Conservation (phyloP, 805 yeast species). For the Tetrapisispora pingtungensis region DNA sequence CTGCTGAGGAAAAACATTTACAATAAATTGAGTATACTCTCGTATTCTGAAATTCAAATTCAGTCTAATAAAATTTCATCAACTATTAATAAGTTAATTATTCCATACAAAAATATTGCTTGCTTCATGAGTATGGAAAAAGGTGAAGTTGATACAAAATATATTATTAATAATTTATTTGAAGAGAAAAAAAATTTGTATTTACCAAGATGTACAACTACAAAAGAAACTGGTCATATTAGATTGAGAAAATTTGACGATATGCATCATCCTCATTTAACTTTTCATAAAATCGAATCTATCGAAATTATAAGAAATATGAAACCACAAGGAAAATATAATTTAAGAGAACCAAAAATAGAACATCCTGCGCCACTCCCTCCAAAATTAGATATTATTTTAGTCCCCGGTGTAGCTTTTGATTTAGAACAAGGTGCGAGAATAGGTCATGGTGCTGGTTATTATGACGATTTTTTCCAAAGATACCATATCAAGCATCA, state of each 20-base stretch:
- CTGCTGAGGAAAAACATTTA: slow-evolving; percentile 17
- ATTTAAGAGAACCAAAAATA: slow-evolving; percentile 54
- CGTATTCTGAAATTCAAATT: slow-evolving; percentile 6
- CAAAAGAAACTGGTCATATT: slow-evolving; percentile 22
- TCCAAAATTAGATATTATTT: slow-evolving; percentile 48
- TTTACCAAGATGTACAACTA: slow-evolving; percentile 44
- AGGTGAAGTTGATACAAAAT: slow-evolving; percentile 55
- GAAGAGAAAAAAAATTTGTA: slow-evolving; percentile 40
- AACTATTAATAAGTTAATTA: slow-evolving; percentile 10
- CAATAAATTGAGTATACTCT: slow-evolving; percentile 8
- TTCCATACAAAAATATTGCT: slow-evolving; percentile 34
- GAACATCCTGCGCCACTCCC: slow-evolving; percentile 21
- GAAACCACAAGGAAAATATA: slow-evolving; percentile 57
- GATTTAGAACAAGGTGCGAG: slow-evolving; percentile 34
- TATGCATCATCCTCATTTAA: slow-evolving; percentile 35
- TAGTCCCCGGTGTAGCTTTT: slow-evolving; percentile 85
- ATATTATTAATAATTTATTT: slow-evolving; percentile 45
- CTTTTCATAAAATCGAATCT: slow-evolving; percentile 43
- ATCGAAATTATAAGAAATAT: slow-evolving; percentile 37
- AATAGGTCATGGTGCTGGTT: slow-evolving; percentile 91
- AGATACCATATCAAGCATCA: slow-evolving; percentile 31
- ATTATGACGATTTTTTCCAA: slow-evolving; percentile 67
- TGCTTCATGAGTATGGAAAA: slow-evolving; percentile 69
- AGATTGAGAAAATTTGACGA: slow-evolving; percentile 12
- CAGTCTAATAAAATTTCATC: slow-evolving; percentile 22